These are phyloP conservation scores for Eimeria acervulina DNA, from an alignment of 169 alveolate species.

Conservation along the genomic window DNA sequence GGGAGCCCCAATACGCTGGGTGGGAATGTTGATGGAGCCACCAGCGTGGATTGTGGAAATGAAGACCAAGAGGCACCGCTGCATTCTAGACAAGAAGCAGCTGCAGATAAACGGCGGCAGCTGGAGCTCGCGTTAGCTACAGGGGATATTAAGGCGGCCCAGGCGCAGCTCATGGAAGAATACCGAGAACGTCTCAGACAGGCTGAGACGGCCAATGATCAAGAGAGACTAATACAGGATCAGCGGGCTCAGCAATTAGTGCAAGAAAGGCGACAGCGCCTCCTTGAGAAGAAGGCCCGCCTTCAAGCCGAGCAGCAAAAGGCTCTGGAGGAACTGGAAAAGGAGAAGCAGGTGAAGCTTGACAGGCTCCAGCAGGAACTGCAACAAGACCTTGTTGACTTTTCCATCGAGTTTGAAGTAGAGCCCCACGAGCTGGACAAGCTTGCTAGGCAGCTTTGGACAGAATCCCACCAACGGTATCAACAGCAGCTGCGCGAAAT, in stretches of 20 bases:
- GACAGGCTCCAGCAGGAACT: slow-evolving; percentile 53
- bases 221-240: slow-evolving; percentile 45
- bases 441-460: slow-evolving; percentile 69
- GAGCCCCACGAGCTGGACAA: slow-evolving; percentile 76
- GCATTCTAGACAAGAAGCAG: background rate
- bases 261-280: slow-evolving; percentile 62
- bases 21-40: background rate
- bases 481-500: slow-evolving; percentile 68
- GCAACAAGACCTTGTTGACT: slow-evolving; percentile 67
- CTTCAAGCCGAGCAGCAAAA: slow-evolving; percentile 52
- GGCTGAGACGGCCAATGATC: slow-evolving; percentile 21
- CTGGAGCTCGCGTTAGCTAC: background rate
- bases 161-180: slow-evolving; percentile 35
- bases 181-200: slow-evolving; percentile 12
- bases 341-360: slow-evolving; percentile 42
- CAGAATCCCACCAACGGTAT: slow-evolving; percentile 37
- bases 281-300: slow-evolving; percentile 57
- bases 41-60: background rate
- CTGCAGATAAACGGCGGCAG: background rate
- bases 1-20: background rate
- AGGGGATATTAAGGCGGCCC: background rate
- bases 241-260: slow-evolving; percentile 65
- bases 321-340: slow-evolving; percentile 49
- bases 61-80: background rate
- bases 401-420: slow-evolving; percentile 71